Evolutionary conservation across 2,329 filamentous ascomycete genomes (phyloP).

Genomic region (Didymosphaeria variabile): DNA sequence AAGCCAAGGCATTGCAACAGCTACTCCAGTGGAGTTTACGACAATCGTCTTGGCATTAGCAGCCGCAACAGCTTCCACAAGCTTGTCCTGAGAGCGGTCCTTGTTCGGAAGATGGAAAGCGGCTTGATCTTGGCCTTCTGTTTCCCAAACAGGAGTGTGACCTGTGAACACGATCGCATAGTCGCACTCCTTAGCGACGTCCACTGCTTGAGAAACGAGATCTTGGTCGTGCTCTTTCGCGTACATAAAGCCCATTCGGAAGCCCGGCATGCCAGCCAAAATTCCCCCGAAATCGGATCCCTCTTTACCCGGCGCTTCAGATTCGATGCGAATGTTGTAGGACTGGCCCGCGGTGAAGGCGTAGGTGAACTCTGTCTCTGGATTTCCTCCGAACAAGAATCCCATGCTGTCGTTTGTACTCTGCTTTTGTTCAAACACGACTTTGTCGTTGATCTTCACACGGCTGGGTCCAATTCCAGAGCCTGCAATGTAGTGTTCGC

Average conservation of each 20-base stretch:
- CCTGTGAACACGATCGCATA: slow-evolving; percentile 46
- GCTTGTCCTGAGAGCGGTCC: slow-evolving; percentile 65
- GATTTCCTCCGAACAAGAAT: slow-evolving; percentile 72
- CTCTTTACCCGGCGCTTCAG: slow-evolving; percentile 63
- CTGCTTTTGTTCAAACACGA: slow-evolving; percentile 46
- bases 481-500: slow-evolving; percentile 44
- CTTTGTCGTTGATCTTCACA: slow-evolving; percentile 37
- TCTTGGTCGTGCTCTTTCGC: slow-evolving; percentile 41
- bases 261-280: slow-evolving; percentile 41
- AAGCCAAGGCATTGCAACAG: slow-evolving; percentile 74
- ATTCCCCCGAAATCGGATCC: slow-evolving; percentile 55
- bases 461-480: slow-evolving; percentile 45
- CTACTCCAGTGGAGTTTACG: slow-evolving; percentile 80
- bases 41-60: slow-evolving; percentile 76
- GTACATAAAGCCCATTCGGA: slow-evolving; percentile 47
- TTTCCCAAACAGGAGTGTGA: slow-evolving; percentile 47
- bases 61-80: slow-evolving; percentile 71
- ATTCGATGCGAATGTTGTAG: slow-evolving; percentile 67
- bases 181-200: slow-evolving; percentile 39
- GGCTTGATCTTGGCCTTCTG: slow-evolving; percentile 71
- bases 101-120: slow-evolving; percentile 60
- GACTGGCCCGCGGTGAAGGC: slow-evolving; percentile 66
- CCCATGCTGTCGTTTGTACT: slow-evolving; percentile 68
- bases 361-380: slow-evolving; percentile 69
- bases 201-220: slow-evolving; percentile 34